Evolutionary conservation across 225 moss, liverwort and hornwort species (phyloP), one percentile per base, ranked within the genome.

Genomic region (Pleurozium schreberi): DNA sequence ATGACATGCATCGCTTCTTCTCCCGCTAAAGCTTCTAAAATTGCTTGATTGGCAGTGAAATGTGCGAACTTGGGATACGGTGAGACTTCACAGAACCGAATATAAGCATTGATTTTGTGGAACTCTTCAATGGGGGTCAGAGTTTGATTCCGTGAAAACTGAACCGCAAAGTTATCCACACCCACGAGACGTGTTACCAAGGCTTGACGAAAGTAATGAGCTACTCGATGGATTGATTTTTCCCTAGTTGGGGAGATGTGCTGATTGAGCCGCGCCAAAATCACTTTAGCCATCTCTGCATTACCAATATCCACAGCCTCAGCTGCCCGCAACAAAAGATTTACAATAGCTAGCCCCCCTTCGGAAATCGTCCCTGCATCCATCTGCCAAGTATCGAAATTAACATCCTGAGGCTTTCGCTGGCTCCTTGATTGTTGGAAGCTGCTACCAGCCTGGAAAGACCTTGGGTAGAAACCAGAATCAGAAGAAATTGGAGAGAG

Each of bases 231-330:
- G 30, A 94, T 90, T 61, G 94, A 91, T 85, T 93, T 90, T 85
- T 89, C 92, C 84, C 90, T 89, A 9, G 34, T 89, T 55, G 93
- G 91, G 82, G 90, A 94, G 91, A 94, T 92, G 88, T 91, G 92
- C 92, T 87, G 93, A 87, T 93, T 94, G 93, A 94, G 94, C 92
- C 92, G 93, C 93, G 92, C 94, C 93, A 94, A 92, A 90, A 94
- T 93, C 92, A 81, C 91, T 92, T 90, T 90, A 71, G 94, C 93
- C 88, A 89, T 86, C 91, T 92, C 94, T 90, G 57, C 81, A 66
- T 94, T 87, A 61, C 92, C 93, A 84, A 88, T 77, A 86, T 93
- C 94, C 63, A 94, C 94, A 91, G 89, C 93, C 80, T 88, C 88
- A 9, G 94, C 93, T 92, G 94, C 93, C 13, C 87, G 82, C 64